Conservation (phyloP, 2,329 filamentous ascomycete species). For the Tolypocladium nubicola region DNA sequence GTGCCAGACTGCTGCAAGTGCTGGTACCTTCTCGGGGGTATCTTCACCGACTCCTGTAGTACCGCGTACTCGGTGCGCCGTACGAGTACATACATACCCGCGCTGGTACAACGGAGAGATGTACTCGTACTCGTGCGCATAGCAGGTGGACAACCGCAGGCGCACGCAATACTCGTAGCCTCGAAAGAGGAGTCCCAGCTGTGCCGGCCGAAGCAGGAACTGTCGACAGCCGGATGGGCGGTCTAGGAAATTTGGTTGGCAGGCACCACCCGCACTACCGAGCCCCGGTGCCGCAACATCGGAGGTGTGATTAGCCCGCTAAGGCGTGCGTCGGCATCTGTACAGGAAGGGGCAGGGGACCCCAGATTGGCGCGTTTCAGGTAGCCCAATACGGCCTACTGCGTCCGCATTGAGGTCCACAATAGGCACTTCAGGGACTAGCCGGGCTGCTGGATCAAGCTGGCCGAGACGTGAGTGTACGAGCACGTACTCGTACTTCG, state of each 20-base stretch:
- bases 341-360: constrained; percentile 3
- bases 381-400: constrained; percentile 5
- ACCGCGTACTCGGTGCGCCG: background rate
- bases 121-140: background rate
- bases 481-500: too few species aligned
- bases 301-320: constrained; percentile 3
- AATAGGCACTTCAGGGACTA: background rate
- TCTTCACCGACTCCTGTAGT: background rate
- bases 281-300: background rate
- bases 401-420: background rate
- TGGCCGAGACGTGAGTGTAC: background rate
- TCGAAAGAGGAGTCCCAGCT: background rate
- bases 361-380: constrained; percentile 12
- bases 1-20: background rate
- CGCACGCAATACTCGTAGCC: too few species aligned
- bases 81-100: too few species aligned
- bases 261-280: background rate
- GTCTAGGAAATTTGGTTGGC: background rate
- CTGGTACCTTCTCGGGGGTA: background rate
- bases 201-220: background rate
- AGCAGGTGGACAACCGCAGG: background rate
- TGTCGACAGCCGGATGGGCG: background rate
- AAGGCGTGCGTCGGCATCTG: constrained; percentile 4
- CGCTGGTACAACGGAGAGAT: background rate
- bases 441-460: background rate